Base-by-base conservation (phyloP, 2,329 filamentous ascomycete genomes). In the Torrubiella hemipterigena region DNA sequence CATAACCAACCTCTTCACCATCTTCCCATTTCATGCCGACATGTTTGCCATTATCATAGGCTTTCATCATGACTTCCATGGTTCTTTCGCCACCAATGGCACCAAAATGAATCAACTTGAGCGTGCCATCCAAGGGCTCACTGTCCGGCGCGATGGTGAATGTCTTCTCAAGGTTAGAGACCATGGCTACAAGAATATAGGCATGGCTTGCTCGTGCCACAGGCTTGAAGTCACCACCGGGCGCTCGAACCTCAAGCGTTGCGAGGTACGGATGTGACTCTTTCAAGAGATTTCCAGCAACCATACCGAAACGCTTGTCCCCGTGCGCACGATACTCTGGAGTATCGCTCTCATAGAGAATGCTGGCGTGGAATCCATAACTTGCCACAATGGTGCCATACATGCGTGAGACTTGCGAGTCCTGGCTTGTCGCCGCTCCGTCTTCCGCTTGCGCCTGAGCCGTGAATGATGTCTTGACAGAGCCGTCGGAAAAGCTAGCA, bases 281-380 rank as follows among this genome's bases (percentile, higher is more conserved):
- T 35, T 56, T 54, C n/a, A 94, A 57, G 7, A 89, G 69, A 44
- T 85, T 77, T 31, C 75, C 68, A 0, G 85, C 87, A 0, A 85
- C 86, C 72, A 94, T 84, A 34, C 77, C 69, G 56, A 96, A 96
- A 14, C 89, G 70, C 49, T 80, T 73, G 19, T 67, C 65, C 10
- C 89, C 89, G 46, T 81, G 77, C 42, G 73, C 71, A 38, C 89
- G 78, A 54, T 89, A 89, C 41, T 75, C 79, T 0, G 72, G 63
- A 0, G 87, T 93, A 53, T 96, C 89, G 53, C 82, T 91, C 58
- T 95, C 86, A 44, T 83, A 86, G 15, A 96, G 85, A 4, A 96
- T 67, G 25, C 79, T 77, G 18, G 87, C 83, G 48, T 96, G 89
- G 47, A 96, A 75, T 14, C 82, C 89, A 69, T 93, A 93, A 52